phyloP scores from a whole-genome alignment of 2,329 filamentous ascomycete genomes.

The Onygenales sp. region DNA sequence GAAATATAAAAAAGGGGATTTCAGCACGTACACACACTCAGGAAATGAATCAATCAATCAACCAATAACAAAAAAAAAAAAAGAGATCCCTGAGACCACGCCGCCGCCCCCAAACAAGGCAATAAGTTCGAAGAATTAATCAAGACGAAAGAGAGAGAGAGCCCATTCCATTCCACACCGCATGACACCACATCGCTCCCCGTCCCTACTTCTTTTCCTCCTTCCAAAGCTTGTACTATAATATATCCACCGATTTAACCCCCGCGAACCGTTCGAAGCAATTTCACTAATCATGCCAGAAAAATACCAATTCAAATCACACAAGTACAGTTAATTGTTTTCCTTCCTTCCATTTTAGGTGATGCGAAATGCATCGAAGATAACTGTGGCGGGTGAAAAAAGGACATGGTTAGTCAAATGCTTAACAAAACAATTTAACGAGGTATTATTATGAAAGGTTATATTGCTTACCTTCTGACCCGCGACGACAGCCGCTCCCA shows the following conservation, averaged over 20 bases:
- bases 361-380: slow-evolving; percentile 29
- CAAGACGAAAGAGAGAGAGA: too few species aligned
- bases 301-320: neutral
- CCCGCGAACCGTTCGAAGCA: neutral
- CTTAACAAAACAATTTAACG: neutral
- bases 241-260: neutral
- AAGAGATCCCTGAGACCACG: neutral
- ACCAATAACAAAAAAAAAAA: neutral
- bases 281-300: neutral
- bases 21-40: neutral
- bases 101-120: too few species aligned
- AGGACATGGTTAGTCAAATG: slow-evolving; percentile 2
- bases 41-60: neutral
- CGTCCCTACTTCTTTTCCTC: too few species aligned
- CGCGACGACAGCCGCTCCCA: slow-evolving; percentile 38
- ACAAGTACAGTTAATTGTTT: neutral
- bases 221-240: too few species aligned
- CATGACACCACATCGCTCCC: too few species aligned
- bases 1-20: neutral
- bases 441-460: neutral
- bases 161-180: too few species aligned
- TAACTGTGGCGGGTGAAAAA: slow-evolving; percentile 14
- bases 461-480: slow-evolving; percentile 31
- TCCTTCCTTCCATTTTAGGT: slow-evolving; percentile 15
- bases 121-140: too few species aligned